phyloP scores from a whole-genome alignment of 1,284 basidiomycete species.

The Thelephora terrestris region DNA sequence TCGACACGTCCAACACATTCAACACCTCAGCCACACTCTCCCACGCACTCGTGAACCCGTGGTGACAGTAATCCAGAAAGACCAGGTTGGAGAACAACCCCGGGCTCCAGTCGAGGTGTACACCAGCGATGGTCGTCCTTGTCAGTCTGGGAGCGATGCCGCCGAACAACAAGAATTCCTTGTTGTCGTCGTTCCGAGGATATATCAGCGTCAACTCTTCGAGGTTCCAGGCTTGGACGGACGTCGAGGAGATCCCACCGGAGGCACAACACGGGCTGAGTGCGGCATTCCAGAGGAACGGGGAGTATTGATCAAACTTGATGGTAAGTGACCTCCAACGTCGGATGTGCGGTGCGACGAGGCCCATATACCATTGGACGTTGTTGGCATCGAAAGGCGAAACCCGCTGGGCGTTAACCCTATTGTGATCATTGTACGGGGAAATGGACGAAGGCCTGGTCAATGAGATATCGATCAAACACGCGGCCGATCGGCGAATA shows the following conservation, averaged over 20 bases:
- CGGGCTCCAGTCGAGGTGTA: conserved; percentile 50
- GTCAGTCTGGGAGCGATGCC: conserved; percentile 48
- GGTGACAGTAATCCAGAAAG: conserved; percentile 42
- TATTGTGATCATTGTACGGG: neutral
- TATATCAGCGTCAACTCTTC: conserved; percentile 49
- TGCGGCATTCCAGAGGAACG: conserved; percentile 55
- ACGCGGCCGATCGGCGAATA: conserved; percentile 44
- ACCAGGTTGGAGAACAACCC: conserved; percentile 49
- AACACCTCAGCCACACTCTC: conserved; percentile 21
- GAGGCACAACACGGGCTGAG: conserved; percentile 39
- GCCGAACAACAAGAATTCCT: conserved; percentile 53
- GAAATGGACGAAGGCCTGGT: neutral
- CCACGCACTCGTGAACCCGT: conserved; percentile 24
- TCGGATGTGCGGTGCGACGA: conserved; percentile 38
- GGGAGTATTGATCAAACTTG: conserved; percentile 41
- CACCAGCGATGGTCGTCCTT: conserved; percentile 46
- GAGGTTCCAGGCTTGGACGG: conserved; percentile 33
- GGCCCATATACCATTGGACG: conserved; percentile 50
- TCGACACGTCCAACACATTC: conserved; percentile 24
- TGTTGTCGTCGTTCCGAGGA: conserved; percentile 53
- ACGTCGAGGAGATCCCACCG: conserved; percentile 10
- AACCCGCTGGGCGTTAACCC: neutral
- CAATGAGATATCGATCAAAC: conserved; percentile 48
- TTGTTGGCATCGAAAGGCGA: conserved; percentile 30
- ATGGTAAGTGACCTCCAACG: conserved; percentile 54